These are phyloP conservation scores for Claviceps purpurea DNA, from an alignment of 2,329 filamentous ascomycete genomes.

Conservation along the genomic window DNA sequence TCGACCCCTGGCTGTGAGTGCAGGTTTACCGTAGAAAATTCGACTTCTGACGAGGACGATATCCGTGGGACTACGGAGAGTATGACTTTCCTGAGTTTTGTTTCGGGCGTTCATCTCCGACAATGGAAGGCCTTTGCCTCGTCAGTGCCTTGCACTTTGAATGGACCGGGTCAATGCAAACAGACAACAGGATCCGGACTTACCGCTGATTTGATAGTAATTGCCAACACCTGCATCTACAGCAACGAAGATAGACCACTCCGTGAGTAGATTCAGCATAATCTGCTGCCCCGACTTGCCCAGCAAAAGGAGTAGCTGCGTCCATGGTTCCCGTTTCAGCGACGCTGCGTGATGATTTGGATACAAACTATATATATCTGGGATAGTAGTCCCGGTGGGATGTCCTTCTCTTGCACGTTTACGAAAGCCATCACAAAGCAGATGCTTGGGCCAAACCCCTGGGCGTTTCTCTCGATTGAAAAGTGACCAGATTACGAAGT, in stretches of 20 bases:
- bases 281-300: slow-evolving; percentile 63
- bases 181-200: slow-evolving; percentile 11
- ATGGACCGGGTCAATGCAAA: slow-evolving; percentile 1
- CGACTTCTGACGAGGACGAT: slow-evolving; percentile 69
- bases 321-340: slow-evolving; percentile 63
- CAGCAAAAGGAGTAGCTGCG: slow-evolving; percentile 56
- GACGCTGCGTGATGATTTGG: slow-evolving; percentile 57
- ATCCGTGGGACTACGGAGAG: slow-evolving; percentile 33
- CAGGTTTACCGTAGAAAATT: slow-evolving; percentile 73
- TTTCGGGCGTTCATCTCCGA: slow-evolving; percentile 25
- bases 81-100: not conserved
- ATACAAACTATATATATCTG: slow-evolving; percentile 49
- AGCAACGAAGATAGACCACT: slow-evolving; percentile 62
- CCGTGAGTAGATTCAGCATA: slow-evolving; percentile 63
- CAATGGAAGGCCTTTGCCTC: slow-evolving; percentile 32
- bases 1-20: slow-evolving; percentile 51
- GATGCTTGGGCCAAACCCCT: slow-evolving; percentile 47
- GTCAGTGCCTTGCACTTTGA: not conserved
- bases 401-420: slow-evolving; percentile 24
- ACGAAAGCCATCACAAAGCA: slow-evolving; percentile 76
- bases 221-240: slow-evolving; percentile 49
- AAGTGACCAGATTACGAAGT: slow-evolving; percentile 64
- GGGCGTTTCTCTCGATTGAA: slow-evolving; percentile 45
- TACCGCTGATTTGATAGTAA: slow-evolving; percentile 69
- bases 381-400: slow-evolving; percentile 33